phyloP scores from a whole-genome alignment of 2,329 filamentous ascomycete genomes.

The Alternaria sp. region DNA sequence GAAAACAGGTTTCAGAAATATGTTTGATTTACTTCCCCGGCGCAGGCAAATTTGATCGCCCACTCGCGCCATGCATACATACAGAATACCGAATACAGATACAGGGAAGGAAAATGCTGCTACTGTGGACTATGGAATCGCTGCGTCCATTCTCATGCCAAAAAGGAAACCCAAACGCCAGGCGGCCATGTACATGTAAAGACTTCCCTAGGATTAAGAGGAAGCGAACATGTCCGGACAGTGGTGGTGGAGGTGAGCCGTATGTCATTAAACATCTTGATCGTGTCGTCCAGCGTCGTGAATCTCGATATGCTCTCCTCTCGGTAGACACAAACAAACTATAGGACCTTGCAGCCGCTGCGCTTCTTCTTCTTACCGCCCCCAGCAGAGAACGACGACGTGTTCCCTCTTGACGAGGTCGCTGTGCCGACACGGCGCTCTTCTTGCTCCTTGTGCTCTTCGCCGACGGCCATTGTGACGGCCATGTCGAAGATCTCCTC shows the following conservation, averaged over 20 bases:
- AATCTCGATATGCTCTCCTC: conserved; percentile 41
- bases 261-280: conserved; percentile 48
- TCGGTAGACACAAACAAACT: conserved; percentile 27
- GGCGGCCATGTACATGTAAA: conserved; percentile 30
- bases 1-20: conserved; percentile 15
- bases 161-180: conserved; percentile 28
- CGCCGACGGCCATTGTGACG: conserved; percentile 86
- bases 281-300: conserved; percentile 50
- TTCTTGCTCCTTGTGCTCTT: conserved; percentile 56
- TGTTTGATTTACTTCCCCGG: conserved; percentile 25
- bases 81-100: conserved; percentile 46
- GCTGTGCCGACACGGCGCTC: conserved; percentile 18
- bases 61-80: conserved; percentile 15
- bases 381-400: conserved; percentile 31
- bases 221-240: conserved; percentile 32
- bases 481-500: conserved; percentile 95
- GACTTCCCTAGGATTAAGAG: conserved; percentile 17
- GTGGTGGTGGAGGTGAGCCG: conserved; percentile 32
- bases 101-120: conserved; percentile 35
- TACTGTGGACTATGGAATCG: conserved; percentile 29
- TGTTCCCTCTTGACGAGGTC: conserved; percentile 20
- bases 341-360: conserved; percentile 49
- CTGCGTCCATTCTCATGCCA: conserved; percentile 23
- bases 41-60: conserved; percentile 11
- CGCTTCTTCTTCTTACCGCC: conserved; percentile 48